Base-by-base conservation (phyloP, 192 early-diverging fungal species). In the Coemansia reversa region DNA sequence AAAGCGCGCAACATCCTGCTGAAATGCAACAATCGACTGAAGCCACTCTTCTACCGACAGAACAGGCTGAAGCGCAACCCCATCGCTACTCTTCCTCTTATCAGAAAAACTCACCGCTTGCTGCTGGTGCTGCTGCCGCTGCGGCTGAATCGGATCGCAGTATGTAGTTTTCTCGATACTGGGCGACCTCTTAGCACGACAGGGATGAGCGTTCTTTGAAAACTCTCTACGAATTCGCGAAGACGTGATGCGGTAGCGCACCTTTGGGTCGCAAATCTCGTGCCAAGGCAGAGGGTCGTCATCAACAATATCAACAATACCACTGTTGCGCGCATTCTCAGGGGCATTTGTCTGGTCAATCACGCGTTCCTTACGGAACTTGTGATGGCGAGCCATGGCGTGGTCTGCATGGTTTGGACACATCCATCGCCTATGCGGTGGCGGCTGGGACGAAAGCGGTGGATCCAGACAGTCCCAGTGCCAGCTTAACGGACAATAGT, bases 381-480 rank as follows among this genome's bases (percentile, higher is more conserved):
- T 72, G 78, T 65, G 69, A 50, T 69, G 67, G 45, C 74, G 69
- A 20, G 33, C 55, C 65, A 76, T 55, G 7, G 67, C 74, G 23
- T 81, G 79, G 45, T 81, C 79, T 14, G 74, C 79, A 55, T 81
- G 79, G 52, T 75, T 76, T 16, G 79, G 79, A 45, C 79, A 81
- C 79, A 81, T 81, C 79, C 79, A 81, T 32, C 66, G 62, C 32
- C 65, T 65, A 35, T 60, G 70, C 20, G 73, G 53, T 47, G 70
- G 74, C 30, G 79, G 79, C 29, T 74, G 66, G 1, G 67, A 72
- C 6, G 70, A 72, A 7, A 81, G 66, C 56, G 79, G 79, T 55
- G 74, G 79, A 52, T 69, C 70, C n/a, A 81, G 55, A 50, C 79
- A 81, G 64, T 81, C 79, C 74, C 73, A 75, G 60, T 81, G 79